Conservation (phyloP, 1,284 basidiomycete species). For the Puccinia sorghi region DNA sequence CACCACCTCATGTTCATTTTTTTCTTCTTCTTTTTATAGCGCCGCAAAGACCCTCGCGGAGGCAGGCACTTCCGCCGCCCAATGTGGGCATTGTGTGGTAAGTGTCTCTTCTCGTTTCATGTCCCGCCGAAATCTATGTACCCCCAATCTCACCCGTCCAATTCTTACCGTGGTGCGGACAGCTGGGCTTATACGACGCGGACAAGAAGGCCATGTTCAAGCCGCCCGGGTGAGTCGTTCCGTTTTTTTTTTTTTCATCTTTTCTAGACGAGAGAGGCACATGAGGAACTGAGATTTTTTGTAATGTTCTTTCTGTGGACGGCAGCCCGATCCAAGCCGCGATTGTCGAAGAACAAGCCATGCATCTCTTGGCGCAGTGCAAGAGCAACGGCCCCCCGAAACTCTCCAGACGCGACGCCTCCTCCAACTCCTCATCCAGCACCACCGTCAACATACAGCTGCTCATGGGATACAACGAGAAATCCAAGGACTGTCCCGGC, state of each 20-base stretch:
- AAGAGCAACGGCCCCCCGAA: neutral
- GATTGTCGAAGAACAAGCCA: neutral
- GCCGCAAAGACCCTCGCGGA: neutral
- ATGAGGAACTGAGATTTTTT: neutral
- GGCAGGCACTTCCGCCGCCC: neutral
- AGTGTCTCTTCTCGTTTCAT: neutral
- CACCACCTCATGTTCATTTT: too few relatives aligned
- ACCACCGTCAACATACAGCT: neutral
- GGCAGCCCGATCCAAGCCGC: neutral
- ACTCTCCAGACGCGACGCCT: neutral
- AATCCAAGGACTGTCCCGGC: neutral
- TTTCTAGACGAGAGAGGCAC: neutral
- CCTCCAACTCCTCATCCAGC: neutral
- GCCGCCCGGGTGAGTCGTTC: neutral
- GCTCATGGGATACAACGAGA: constrained; percentile 14
- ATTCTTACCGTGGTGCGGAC: neutral
- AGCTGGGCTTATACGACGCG: constrained; percentile 22
- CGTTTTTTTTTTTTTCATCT: neutral
- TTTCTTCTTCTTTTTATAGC: constrained; percentile 1
- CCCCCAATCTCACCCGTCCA: neutral
- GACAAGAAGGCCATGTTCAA: constrained; percentile 4
- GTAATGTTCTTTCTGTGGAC: neutral
- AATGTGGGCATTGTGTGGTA: constrained; percentile 21
- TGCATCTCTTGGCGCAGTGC: neutral
- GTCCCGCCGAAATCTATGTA: neutral